Evolutionary conservation across 164 flowering plant species (phyloP).

Genomic region (Tinospora cordifolia): DNA sequence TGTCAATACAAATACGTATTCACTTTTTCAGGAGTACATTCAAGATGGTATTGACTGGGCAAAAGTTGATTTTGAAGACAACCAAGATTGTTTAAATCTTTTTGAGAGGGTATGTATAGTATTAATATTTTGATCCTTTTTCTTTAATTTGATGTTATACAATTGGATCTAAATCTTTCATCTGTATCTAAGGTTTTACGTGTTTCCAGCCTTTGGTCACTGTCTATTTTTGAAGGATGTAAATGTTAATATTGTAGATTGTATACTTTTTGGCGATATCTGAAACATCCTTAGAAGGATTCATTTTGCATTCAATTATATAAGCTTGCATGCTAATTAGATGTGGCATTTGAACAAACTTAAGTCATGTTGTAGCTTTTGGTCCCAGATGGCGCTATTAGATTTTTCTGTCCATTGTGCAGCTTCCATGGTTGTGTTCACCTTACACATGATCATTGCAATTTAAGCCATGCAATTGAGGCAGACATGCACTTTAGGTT

Average conservation of each 20-base stretch:
- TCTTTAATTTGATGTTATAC: not conserved
- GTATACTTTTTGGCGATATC: not conserved
- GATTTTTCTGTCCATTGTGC: no score
- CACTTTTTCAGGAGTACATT: slow-evolving; percentile 63
- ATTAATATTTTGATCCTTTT: not conserved
- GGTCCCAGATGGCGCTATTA: not conserved
- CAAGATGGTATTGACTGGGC: slow-evolving; percentile 99
- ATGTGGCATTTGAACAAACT: not conserved
- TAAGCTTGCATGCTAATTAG: not conserved
- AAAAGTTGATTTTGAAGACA: slow-evolving; percentile 96
- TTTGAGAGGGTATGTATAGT: slow-evolving; percentile 73
- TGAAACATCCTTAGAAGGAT: not conserved
- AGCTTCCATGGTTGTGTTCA: no score
- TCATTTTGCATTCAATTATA: not conserved
- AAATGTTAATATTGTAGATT: not conserved
- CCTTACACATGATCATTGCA: no score
- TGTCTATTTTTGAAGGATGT: not conserved
- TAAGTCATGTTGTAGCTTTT: not conserved
- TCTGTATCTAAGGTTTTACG: no score
- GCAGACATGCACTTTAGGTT: no score
- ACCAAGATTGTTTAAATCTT: slow-evolving; percentile 87
- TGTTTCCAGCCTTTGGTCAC: no score
- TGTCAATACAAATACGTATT: not conserved
- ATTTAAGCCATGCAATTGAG: no score
- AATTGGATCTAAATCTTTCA: no score